Conservation (phyloP, 2,329 filamentous ascomycete species). For the Scolecobasidium constrictum region DNA sequence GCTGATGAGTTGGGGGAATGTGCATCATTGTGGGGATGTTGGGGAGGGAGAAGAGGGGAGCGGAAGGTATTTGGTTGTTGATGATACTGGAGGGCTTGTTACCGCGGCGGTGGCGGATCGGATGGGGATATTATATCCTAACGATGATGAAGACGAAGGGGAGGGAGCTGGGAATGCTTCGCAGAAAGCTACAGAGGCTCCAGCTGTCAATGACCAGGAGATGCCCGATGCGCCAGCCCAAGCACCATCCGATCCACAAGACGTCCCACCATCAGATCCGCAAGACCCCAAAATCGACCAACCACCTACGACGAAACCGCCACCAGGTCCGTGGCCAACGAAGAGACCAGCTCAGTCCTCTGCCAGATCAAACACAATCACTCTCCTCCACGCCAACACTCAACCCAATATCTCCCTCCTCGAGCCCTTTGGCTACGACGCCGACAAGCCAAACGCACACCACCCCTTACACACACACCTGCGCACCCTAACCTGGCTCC, state of each 20-base stretch:
- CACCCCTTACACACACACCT: constrained; percentile 79
- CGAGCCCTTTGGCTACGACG: constrained; percentile 81
- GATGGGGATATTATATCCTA: constrained; percentile 66
- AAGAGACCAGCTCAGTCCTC: constrained; percentile 31
- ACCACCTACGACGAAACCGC: background rate
- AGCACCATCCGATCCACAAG: background rate
- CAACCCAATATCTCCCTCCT: constrained; percentile 82
- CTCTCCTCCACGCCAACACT: constrained; percentile 67
- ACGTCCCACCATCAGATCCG: background rate
- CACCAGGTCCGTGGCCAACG: background rate
- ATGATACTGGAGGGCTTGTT: constrained; percentile 76
- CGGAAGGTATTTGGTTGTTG: constrained; percentile 65
- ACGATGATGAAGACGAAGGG: constrained; percentile 16
- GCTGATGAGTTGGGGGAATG: constrained; percentile 80
- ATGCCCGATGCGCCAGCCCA: constrained; percentile 15
- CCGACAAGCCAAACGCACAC: constrained; percentile 43
- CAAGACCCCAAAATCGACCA: background rate
- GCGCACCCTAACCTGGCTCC: constrained; percentile 81
- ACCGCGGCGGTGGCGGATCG: constrained; percentile 78
- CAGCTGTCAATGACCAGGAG: constrained; percentile 11
- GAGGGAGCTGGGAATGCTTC: constrained; percentile 15
- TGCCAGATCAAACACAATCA: constrained; percentile 63
- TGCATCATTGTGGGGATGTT: constrained; percentile 56
- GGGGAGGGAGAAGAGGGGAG: constrained; percentile 1
- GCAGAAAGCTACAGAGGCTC: background rate